Base-by-base conservation (phyloP, 768 basidiomycete species). In the Kwoniella pini region DNA sequence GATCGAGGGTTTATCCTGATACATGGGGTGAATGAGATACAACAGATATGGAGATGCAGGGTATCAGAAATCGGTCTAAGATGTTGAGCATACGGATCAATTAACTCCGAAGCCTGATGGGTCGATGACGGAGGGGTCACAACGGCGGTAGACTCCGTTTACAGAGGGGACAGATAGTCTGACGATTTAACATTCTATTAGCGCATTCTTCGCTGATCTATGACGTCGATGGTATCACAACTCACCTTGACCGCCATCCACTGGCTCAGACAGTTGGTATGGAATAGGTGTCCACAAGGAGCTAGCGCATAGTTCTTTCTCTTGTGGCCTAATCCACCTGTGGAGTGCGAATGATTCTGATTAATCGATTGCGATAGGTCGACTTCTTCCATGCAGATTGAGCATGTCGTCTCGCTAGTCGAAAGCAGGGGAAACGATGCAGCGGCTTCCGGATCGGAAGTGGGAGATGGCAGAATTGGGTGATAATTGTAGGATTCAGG, bases 111-210 rank as follows among this genome's bases (percentile, higher is more conserved):
- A n/a, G n/a, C n/a, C n/a, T n/a, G n/a, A n/a, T n/a, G n/a, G n/a
- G n/a, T n/a, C n/a, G n/a, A n/a, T n/a, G n/a, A n/a, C n/a, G n/a
- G n/a, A n/a, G n/a, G n/a, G n/a, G n/a, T 36, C 33, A 36, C 15
- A 93, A 80, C 0, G 90, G 89, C 10, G 91, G 91, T 46, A 94
- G 76, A 17, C 88, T 87, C 61, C 91, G 81, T 62, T 91, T 87
- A 79, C 91, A 92, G 62, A 91, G 86, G n/a, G 91, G 91, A 72
- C 91, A 94, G 39, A 93, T 91, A 64, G 90, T 92, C 88, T 91
- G 45, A 17, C 48, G n/a, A 88, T 73, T 89, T 87, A 51, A 85
- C 85, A 63, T 89, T 82, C n/a, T n/a, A n/a, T 15, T 48, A 65
- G 51, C 24, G 48, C 19, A 60, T 21, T 26, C 56, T 79, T 11